Conservation (phyloP, 495 filamentous ascomycete genomes). For the Aspergillus taichungensis region DNA sequence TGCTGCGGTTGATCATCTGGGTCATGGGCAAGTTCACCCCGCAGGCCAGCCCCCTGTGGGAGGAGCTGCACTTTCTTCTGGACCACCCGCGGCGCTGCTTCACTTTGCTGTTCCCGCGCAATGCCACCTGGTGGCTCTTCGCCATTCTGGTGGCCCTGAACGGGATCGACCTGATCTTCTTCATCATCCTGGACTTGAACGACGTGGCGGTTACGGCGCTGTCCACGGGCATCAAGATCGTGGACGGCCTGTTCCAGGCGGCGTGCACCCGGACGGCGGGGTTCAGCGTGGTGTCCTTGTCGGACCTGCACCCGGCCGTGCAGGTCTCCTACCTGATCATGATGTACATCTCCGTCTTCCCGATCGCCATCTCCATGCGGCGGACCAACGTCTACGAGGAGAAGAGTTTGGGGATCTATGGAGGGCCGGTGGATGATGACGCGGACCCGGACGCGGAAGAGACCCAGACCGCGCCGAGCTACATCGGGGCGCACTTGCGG, state of each 20-base stretch:
- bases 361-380: constrained; percentile 88
- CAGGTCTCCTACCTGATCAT: constrained; percentile 95
- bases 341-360: constrained; percentile 99
- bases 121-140: constrained; percentile 95
- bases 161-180: constrained; percentile 74
- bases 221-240: constrained; percentile 58
- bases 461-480: constrained; percentile 56
- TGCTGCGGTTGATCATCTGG: constrained; percentile 90
- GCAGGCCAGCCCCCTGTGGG: constrained; percentile 58
- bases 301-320: constrained; percentile 75
- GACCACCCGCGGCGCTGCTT: constrained; percentile 95
- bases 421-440: constrained; percentile 26
- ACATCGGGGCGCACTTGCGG: constrained; percentile 80
- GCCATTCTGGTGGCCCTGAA: constrained; percentile 77
- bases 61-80: constrained; percentile 81
- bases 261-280: constrained; percentile 80
- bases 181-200: constrained; percentile 80
- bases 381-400: constrained; percentile 97
- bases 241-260: constrained; percentile 85
- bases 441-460: constrained; percentile 35
- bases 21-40: constrained; percentile 49
- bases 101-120: constrained; percentile 79
- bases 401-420: constrained; percentile 77
- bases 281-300: constrained; percentile 69
- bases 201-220: constrained; percentile 52